Evolutionary conservation across 495 filamentous ascomycete genomes (phyloP), one percentile per base, ranked within the genome.

Genomic region (Penicillium taxi): DNA sequence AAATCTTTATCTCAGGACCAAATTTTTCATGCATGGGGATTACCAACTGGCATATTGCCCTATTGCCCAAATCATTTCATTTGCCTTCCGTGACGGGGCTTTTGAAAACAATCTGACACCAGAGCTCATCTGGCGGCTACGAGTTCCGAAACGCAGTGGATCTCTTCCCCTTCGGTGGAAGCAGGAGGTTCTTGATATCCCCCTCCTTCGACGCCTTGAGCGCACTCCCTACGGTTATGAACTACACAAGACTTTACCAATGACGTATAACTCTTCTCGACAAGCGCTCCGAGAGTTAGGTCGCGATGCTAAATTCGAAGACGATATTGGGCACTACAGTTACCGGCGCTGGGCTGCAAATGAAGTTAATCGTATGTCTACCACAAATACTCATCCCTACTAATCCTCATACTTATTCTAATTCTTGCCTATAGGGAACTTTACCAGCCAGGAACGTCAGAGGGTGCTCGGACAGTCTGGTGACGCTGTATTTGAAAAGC

Each of bases 251-350:
- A 42, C 43, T 16, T 47, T 56, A 23, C 19, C 27, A 26, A 56
- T 56, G 30, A 52, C 48, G 20, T 54, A 54, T 41, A 21, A 50
- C 16, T 48, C 39, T 35, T 44, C 39, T 44, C 35, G 39, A 14
- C 24, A 30, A 6, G 44, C 41, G 4, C 39, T 52, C 6, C 28
- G 41, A 32, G 41, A 48, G 37, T 37, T 49, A 23, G 45, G 50
- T 21, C 28, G 36, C 33, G 50, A 49, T 39, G 19, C 50, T 43
- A 21, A 32, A 54, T 61, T 61, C 32, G 35, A 58, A 37, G 42
- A 61, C 30, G 35, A 58, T 45, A 52, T 61, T 35, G 32, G 49
- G n/a, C 27, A 61, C 52, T 58, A 58, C 26, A 56, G 56, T 32
- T 61, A 38, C 35, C 47, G 52, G 20, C 33, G 46, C 25, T 58